Percentiles rank a stretch among this genome's conserved stretches.
Conservation (phyloP, 345 rosid genomes). For the Camelina laxa region DNA sequence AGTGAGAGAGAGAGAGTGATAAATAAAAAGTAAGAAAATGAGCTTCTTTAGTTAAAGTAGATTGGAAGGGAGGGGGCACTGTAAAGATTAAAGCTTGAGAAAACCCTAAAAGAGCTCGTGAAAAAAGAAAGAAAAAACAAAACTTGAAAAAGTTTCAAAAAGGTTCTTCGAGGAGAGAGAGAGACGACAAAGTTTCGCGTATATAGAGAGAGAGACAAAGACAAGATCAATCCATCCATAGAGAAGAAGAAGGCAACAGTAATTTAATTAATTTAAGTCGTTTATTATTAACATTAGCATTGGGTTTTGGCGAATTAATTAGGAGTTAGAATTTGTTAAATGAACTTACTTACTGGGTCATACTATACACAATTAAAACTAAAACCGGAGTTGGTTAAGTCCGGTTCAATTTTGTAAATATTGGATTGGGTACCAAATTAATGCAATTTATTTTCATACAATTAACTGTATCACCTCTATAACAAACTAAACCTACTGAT, state of each 20-base stretch:
- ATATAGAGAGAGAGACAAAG: conserved; percentile 26
- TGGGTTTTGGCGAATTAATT: neutral
- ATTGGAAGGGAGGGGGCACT: conserved; percentile 30
- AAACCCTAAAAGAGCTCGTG: conserved; percentile 33
- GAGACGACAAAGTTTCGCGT: conserved; percentile 41
- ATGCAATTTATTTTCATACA: neutral
- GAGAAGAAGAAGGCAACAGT: conserved; percentile 38
- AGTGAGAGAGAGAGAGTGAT: conserved; percentile 6
- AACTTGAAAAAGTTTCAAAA: conserved; percentile 43
- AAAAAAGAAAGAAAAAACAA: conserved; percentile 31
- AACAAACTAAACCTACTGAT: neutral
- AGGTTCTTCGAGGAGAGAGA: conserved; percentile 40
- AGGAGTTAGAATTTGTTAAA: conserved; percentile 22
- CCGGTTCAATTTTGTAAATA: conserved; percentile 13
- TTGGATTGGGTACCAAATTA: conserved; percentile 5
- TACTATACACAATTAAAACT: neutral
- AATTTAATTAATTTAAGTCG: neutral
- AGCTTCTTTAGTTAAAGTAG: conserved; percentile 41
- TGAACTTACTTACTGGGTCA: neutral
- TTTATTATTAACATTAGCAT: neutral
- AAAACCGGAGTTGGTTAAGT: neutral
- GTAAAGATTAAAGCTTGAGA: conserved; percentile 36
- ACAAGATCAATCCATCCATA: conserved; percentile 39
- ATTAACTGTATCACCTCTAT: neutral
- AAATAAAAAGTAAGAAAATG: conserved; percentile 25